Evolutionary conservation across 2,329 filamentous ascomycete species (phyloP).

Genomic region (Apiospora marii): DNA sequence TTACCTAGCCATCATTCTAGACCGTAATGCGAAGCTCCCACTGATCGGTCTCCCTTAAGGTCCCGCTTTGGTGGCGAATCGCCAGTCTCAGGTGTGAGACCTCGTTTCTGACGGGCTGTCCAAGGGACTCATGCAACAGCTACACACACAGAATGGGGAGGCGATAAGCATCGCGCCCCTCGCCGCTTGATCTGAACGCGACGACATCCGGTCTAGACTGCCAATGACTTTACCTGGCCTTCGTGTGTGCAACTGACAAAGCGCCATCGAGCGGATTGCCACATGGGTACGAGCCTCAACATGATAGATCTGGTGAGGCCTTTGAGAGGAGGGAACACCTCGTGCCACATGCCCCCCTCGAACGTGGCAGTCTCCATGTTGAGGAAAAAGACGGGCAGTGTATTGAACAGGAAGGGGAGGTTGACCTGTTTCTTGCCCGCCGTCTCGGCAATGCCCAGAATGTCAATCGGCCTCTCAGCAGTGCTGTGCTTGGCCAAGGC

Average conservation of each 20-base stretch:
- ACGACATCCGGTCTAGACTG: not conserved
- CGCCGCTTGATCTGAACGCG: too few species aligned
- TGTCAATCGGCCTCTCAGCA: not conserved
- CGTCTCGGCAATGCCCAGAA: not conserved
- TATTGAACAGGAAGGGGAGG: constrained; percentile 33
- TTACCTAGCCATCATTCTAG: too few species aligned
- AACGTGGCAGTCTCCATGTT: constrained; percentile 37
- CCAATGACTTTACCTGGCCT: not conserved
- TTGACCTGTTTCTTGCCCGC: not conserved
- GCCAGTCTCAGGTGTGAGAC: too few species aligned
- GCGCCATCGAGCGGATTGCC: not conserved
- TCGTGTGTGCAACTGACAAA: not conserved
- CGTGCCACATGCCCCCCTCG: constrained; percentile 37
- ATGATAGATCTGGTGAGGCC: constrained; percentile 28
- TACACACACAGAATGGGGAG: too few species aligned
- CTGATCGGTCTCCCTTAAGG: too few species aligned
- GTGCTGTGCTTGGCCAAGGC: constrained; percentile 34
- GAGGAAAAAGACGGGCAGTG: constrained; percentile 34
- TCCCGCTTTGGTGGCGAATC: too few species aligned
- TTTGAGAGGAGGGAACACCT: constrained; percentile 33
- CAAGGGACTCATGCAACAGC: too few species aligned
- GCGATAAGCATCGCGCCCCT: too few species aligned
- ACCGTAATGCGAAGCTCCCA: too few species aligned
- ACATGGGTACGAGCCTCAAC: not conserved
- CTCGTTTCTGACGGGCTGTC: too few species aligned